Evolutionary conservation across 257 asterid species (phyloP).

Genomic region (Galeopsis tetrahit): DNA sequence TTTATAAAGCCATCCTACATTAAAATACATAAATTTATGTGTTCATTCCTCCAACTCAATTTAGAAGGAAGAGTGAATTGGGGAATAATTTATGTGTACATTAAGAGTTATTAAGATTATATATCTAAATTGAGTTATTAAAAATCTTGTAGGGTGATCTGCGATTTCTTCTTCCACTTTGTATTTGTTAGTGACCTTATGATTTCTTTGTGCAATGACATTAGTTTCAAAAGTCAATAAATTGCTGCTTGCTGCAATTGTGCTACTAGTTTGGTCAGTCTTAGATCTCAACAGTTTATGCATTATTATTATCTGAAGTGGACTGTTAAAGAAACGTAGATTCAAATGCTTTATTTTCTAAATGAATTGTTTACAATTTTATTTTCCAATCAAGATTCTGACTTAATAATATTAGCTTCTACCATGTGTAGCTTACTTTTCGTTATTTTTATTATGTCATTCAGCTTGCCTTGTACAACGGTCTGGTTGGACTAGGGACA

Average conservation of each 20-base stretch:
- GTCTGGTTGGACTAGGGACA: constrained; percentile 92
- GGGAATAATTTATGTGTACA: background rate
- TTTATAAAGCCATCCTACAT: constrained; percentile 2
- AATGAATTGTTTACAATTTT: background rate
- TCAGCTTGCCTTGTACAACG: constrained; percentile 80
- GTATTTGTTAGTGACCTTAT: background rate
- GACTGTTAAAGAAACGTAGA: background rate
- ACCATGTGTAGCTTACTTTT: constrained; percentile 25
- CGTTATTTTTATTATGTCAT: constrained; percentile 18
- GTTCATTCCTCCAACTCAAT: background rate
- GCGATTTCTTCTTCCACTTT: background rate
- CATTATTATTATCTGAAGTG: constrained; percentile 8
- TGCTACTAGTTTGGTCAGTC: background rate
- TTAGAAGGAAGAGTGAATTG: constrained; percentile 7
- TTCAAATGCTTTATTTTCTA: constrained; percentile 4
- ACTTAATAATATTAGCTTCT: constrained; percentile 20
- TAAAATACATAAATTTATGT: background rate
- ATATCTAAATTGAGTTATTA: background rate
- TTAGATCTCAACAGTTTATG: background rate
- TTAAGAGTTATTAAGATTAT: background rate
- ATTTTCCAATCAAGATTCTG: background rate
- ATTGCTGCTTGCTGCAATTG: constrained; percentile 3
- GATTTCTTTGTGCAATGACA: background rate
- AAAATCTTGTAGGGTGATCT: constrained; percentile 16
- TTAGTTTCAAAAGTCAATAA: background rate